phyloP scores from a whole-genome alignment of 305 asterid species.

The Rubia occidens region DNA sequence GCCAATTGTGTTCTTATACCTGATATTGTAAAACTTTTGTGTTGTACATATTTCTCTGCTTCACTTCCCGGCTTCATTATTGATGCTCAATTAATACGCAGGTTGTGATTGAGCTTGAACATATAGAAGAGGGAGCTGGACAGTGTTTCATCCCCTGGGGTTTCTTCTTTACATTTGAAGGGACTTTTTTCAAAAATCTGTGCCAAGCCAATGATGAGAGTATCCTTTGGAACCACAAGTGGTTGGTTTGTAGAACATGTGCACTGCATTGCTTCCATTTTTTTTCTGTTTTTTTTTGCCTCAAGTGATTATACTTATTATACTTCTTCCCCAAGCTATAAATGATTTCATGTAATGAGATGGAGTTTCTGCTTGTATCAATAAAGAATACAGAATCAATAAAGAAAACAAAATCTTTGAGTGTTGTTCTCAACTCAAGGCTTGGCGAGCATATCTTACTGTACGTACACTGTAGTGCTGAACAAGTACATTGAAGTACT shows the following conservation, averaged over 20 bases:
- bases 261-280: neutral
- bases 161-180: neutral
- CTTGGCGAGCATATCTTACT: neutral
- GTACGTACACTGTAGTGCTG: neutral
- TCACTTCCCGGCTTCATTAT: neutral
- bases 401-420: neutral
- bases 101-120: slow-evolving; percentile 6
- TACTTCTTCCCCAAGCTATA: neutral
- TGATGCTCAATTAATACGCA: slow-evolving; percentile 3
- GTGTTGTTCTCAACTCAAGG: neutral
- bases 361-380: neutral
- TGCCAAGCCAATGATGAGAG: neutral
- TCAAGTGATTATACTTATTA: neutral
- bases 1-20: neutral
- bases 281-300: neutral
- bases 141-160: neutral
- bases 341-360: neutral
- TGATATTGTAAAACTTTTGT: neutral
- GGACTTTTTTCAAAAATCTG: neutral
- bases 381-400: too few relatives aligned
- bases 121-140: neutral
- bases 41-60: neutral
- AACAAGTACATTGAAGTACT: neutral
- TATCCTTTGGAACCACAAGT: neutral
- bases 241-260: neutral